Evolutionary conservation across 768 basidiomycete species (phyloP), one percentile per base, ranked within the genome.

Genomic region (Russula sp.): DNA sequence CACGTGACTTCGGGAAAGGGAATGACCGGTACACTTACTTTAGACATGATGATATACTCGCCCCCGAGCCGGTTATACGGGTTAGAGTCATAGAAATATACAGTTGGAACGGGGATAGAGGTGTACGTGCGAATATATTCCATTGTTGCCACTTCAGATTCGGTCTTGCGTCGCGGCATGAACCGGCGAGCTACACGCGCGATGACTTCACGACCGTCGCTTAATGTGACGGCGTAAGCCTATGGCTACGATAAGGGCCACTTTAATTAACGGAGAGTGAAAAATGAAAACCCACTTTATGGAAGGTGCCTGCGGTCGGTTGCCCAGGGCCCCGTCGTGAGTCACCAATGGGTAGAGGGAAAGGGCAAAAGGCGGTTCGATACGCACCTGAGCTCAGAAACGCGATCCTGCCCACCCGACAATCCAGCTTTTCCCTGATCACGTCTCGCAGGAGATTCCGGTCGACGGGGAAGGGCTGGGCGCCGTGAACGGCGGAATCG

Each of bases 41-140:
- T 91, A 58, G 88, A 88, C 91, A 93, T 91, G 64, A 94, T 71
- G 66, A 93, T 90, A 68, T 86, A 93, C 73, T 94, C 91, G 20
- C 88, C 88, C 0, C 90, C 91, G 34, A 94, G 78, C 13, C 88
- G 84, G 71, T 94, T 93, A 72, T 84, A 89, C 9, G 90, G 91
- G 70, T 91, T 91, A 0, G 90, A 80, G 68, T 93, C 89, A 72
- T 88, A 87, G 72, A 84, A 82, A 64, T 87, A 88, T 5, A 94
- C 83, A 35, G 75, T 79, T 0, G 91, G 90, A 18, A 93, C 87
- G 1, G 91, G 90, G 22, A 92, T 78, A 59, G 76, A 74, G 5
- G 89, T 89, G 66, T 83, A 79, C 67, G 85, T 78, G 55, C 88
- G 85, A 32, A 94, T 79, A 71, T 86, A 93, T n/a, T 81, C 80